Conservation (phyloP, 768 basidiomycete species). For the Tricholoma furcatifolium region DNA sequence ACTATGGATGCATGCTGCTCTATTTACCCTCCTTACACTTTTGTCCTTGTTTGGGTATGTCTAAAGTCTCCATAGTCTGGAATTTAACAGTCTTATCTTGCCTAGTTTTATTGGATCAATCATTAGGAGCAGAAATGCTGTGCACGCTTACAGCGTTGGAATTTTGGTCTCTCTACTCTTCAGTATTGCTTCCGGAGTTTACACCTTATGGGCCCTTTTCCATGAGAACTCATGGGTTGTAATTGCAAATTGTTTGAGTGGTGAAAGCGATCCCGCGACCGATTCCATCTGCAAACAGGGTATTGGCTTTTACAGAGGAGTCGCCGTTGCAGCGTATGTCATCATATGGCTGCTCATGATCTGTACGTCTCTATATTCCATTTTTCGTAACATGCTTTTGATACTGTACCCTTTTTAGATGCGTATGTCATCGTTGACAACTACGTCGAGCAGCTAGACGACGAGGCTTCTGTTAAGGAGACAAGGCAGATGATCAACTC, state of each 20-base stretch:
- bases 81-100: not conserved
- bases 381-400: not conserved
- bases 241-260: constrained; percentile 38
- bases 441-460: constrained; percentile 53
- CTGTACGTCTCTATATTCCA: constrained; percentile 37
- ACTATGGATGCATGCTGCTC: constrained; percentile 43
- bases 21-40: constrained; percentile 47
- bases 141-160: constrained; percentile 42
- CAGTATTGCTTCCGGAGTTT: constrained; percentile 47
- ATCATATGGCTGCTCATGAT: constrained; percentile 54
- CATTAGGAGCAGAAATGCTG: constrained; percentile 38
- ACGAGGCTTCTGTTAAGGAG: constrained; percentile 39
- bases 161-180: constrained; percentile 45
- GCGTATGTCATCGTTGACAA: constrained; percentile 50
- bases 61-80: not conserved
- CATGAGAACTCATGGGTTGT: constrained; percentile 35
- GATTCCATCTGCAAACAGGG: constrained; percentile 40
- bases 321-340: constrained; percentile 44
- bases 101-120: constrained; percentile 44
- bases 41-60: constrained; percentile 51
- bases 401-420: constrained; percentile 29
- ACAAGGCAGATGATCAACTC: constrained; percentile 22
- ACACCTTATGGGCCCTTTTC: constrained; percentile 48
- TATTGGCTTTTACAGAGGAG: constrained; percentile 39
- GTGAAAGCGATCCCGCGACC: constrained; percentile 25